Percentiles rank a stretch among this genome's conserved stretches.
phyloP scores from a whole-genome alignment of 2,329 filamentous ascomycete species.

The Aureobasidium zeae region DNA sequence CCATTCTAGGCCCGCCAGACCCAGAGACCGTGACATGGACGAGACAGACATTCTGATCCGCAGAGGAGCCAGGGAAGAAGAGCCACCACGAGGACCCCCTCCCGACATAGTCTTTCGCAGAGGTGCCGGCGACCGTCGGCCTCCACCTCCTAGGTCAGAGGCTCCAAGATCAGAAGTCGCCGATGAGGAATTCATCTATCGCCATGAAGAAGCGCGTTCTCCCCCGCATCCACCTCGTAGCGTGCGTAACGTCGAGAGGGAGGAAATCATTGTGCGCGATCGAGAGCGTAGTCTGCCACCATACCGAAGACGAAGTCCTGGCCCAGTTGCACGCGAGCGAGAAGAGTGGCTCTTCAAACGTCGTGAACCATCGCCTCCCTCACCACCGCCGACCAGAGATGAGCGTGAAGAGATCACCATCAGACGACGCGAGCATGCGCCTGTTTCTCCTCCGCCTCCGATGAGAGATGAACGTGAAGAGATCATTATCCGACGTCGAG shows the following conservation, averaged over 20 bases:
- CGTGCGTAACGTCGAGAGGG: conserved; percentile 20
- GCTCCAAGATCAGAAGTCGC: conserved; percentile 18
- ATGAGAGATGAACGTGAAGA: conserved; percentile 29
- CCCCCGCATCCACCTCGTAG: conserved; percentile 14
- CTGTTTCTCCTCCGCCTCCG: conserved; percentile 25
- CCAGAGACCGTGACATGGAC: conserved; percentile 13
- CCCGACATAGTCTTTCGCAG: conserved; percentile 30
- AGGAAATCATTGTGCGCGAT: conserved; percentile 31
- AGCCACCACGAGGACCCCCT: conserved; percentile 11
- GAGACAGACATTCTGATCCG: conserved; percentile 19
- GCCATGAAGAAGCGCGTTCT: conserved; percentile 17
- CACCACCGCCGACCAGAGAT: conserved; percentile 29
- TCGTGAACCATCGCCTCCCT: conserved; percentile 26
- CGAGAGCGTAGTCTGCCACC: conserved; percentile 28
- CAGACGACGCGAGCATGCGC: conserved; percentile 34
- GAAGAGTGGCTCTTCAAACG: conserved; percentile 31
- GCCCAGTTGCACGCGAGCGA: conserved; percentile 29
- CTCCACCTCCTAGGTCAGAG: conserved; percentile 7
- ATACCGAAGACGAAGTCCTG: conserved; percentile 23
- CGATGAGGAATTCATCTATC: conserved; percentile 18
- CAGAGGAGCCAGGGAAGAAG: conserved; percentile 20
- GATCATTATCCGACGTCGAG: conserved; percentile 40
- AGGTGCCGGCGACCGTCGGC: conserved; percentile 17
- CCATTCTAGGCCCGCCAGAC: conserved; percentile 24
- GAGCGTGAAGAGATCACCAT: conserved; percentile 39